These are phyloP conservation scores for Phytophthora quininea DNA, from an alignment of 352 stramenopile species.

Conservation along the genomic window DNA sequence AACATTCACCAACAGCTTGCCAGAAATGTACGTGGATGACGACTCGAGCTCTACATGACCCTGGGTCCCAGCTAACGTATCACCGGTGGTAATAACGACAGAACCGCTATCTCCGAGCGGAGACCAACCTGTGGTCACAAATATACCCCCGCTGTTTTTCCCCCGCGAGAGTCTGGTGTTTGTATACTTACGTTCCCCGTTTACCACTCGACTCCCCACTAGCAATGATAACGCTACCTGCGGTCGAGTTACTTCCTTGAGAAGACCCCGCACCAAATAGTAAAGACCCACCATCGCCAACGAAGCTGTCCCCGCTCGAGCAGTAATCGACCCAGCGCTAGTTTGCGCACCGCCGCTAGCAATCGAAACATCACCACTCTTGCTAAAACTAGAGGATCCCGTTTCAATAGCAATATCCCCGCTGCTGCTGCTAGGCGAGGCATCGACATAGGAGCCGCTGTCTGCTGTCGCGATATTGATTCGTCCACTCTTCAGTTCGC, in stretches of 20 bases:
- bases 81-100: conserved; percentile 32
- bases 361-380: conserved; percentile 41
- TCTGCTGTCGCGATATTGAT: conserved; percentile 58
- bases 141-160: conserved; percentile 37
- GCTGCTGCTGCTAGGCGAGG: conserved; percentile 33
- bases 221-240: conserved; percentile 39
- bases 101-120: conserved; percentile 35
- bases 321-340: conserved; percentile 33
- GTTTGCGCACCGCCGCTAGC: conserved; percentile 30
- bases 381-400: conserved; percentile 36
- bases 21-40: conserved; percentile 28
- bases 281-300: conserved; percentile 43
- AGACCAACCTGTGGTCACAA: conserved; percentile 35
- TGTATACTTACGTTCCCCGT: conserved; percentile 29
- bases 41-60: conserved; percentile 29
- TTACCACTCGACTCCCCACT: conserved; percentile 31
- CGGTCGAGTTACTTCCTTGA: conserved; percentile 18
- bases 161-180: conserved; percentile 33
- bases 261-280: conserved; percentile 48
- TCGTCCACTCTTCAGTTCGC: conserved; percentile 40
- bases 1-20: conserved; percentile 33
- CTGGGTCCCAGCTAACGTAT: conserved; percentile 22
- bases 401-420: conserved; percentile 44
- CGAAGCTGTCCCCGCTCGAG: conserved; percentile 35
- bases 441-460: conserved; percentile 45